A percentile compares a stretch with the other conserved stretches of the same genome.
These are phyloP conservation scores for Pseudopithomyces chartarum DNA, from an alignment of 2,329 filamentous ascomycete species.

Conservation along the genomic window DNA sequence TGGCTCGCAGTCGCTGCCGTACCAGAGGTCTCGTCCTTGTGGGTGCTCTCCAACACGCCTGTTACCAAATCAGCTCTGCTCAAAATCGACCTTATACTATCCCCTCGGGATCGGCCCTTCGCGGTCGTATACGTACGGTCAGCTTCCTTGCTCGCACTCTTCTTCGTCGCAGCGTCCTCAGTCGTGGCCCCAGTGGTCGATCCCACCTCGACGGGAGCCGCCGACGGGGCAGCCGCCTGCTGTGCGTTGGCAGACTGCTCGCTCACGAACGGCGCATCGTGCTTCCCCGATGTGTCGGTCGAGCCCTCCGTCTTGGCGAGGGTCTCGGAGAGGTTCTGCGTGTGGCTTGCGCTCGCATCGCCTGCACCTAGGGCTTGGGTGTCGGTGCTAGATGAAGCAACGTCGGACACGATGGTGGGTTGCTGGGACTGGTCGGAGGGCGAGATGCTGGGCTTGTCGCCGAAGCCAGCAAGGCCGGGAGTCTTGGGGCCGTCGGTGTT, in stretches of 20 bases:
- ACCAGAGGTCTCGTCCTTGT: conserved; percentile 30
- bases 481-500: not conserved
- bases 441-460: not conserved
- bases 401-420: not conserved
- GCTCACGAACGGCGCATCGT: not conserved
- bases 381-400: not conserved
- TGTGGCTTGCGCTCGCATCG: not conserved
- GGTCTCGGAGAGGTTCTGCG: not conserved
- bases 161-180: conserved; percentile 66
- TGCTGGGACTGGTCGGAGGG: not conserved
- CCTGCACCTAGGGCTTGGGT: not conserved
- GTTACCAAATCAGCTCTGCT: conserved; percentile 40
- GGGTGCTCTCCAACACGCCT: conserved; percentile 62
- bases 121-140: conserved; percentile 57
- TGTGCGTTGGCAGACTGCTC: not conserved
- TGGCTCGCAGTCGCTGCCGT: not conserved
- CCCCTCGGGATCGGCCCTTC: conserved; percentile 15
- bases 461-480: not conserved
- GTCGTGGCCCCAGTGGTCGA: conserved; percentile 56
- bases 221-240: not conserved
- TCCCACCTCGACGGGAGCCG: not conserved
- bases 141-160: conserved; percentile 63
- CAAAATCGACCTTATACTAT: conserved; percentile 18
- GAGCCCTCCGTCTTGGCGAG: not conserved
- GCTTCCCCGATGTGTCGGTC: not conserved